Conservation (phyloP, 345 rosid genomes). For the Lumnitzera racemosa region DNA sequence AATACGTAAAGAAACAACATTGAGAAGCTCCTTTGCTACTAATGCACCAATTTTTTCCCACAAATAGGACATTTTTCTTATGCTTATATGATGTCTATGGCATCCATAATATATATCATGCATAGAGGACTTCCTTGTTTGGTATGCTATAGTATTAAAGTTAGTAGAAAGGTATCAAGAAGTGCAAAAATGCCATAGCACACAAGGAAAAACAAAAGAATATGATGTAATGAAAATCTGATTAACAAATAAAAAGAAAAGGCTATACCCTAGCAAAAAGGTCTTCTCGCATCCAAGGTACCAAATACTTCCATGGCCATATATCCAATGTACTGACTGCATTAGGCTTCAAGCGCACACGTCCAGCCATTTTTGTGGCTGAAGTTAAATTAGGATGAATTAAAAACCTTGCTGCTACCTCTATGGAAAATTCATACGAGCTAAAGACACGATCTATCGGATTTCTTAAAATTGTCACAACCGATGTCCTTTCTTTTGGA, state of each 20-base stretch:
- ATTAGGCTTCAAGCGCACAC: conserved; percentile 43
- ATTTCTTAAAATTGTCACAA: conserved; percentile 83
- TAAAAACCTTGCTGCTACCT: conserved; percentile 95
- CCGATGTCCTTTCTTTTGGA: conserved; percentile 74
- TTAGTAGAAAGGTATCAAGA: no score
- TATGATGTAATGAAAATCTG: not conserved
- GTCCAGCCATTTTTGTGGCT: conserved; percentile 57
- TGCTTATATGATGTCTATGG: no score
- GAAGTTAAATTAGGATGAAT: conserved; percentile 91
- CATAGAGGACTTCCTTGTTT: no score
- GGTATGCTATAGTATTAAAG: no score
- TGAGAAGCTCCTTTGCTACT: no score
- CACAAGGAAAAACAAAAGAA: not conserved
- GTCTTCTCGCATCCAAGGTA: conserved; percentile 99
- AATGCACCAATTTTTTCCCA: no score
- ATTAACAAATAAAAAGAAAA: not conserved
- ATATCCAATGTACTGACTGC: conserved; percentile 91
- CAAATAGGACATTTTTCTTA: no score
- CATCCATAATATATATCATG: no score
- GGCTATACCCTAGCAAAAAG: conserved; percentile 73
- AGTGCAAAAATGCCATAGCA: no score
- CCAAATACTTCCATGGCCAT: conserved; percentile 99
- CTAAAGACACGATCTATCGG: conserved; percentile 88
- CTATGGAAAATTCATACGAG: conserved; percentile 87
- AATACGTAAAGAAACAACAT: no score